phyloP scores from a whole-genome alignment of 441 rosid genomes.

The Croton setiger region DNA sequence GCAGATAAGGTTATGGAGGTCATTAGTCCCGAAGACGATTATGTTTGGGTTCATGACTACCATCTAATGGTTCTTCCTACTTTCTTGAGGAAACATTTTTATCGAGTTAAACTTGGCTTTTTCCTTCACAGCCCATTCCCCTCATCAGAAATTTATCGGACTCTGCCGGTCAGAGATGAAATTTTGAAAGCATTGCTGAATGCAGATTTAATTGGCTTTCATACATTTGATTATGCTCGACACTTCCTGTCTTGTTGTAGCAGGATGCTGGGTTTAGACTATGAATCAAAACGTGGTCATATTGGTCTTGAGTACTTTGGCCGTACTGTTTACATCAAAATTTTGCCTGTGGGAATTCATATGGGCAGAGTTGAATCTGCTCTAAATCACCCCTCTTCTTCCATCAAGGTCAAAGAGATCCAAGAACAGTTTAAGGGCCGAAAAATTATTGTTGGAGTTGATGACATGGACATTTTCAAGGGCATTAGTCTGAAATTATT shows the following conservation, averaged over 20 bases:
- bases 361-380: slow-evolving; percentile 61
- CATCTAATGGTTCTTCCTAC: slow-evolving; percentile 82
- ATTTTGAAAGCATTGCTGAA: slow-evolving; percentile 61
- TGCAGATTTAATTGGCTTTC: slow-evolving; percentile 75
- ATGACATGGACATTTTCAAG: slow-evolving; percentile 84
- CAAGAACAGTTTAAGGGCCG: slow-evolving; percentile 51
- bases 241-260: slow-evolving; percentile 79
- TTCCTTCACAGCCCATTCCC: slow-evolving; percentile 86
- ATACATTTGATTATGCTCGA: slow-evolving; percentile 77
- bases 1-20: slow-evolving; percentile 80
- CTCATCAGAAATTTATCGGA: slow-evolving; percentile 72
- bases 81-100: slow-evolving; percentile 62
- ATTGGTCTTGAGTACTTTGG: slow-evolving; percentile 75
- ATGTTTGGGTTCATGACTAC: slow-evolving; percentile 81
- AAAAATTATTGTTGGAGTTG: slow-evolving; percentile 59
- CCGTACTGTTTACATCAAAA: slow-evolving; percentile 63
- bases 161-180: slow-evolving; percentile 65
- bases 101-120: slow-evolving; percentile 68
- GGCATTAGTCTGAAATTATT: slow-evolving; percentile 70
- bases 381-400: slow-evolving; percentile 52
- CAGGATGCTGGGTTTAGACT: slow-evolving; percentile 69
- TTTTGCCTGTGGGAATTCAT: slow-evolving; percentile 69
- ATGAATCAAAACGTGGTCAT: slow-evolving; percentile 72
- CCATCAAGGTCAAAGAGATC: slow-evolving; percentile 53
- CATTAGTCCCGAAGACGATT: slow-evolving; percentile 63